Evolutionary conservation across 2,329 filamentous ascomycete genomes (phyloP).

Genomic region (Fusarium kyushuense): DNA sequence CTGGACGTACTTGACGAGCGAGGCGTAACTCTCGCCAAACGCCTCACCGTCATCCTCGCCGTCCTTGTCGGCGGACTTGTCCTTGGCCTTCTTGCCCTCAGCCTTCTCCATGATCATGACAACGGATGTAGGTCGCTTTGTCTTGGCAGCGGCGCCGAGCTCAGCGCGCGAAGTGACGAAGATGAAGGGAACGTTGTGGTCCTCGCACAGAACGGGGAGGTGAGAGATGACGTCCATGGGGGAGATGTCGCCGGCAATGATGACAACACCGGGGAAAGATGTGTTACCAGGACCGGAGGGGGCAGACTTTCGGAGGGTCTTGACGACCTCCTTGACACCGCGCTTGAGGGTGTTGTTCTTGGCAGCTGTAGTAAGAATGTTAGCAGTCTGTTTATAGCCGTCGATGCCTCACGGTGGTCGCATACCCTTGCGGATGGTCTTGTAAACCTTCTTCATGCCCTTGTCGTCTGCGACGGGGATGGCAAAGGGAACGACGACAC

Average conservation of each 20-base stretch:
- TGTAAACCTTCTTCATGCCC: constrained; percentile 72
- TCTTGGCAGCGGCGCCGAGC: constrained; percentile 91
- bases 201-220: constrained; percentile 96
- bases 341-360: constrained; percentile 97
- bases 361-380: constrained; percentile 71
- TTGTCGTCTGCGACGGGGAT: constrained; percentile 85
- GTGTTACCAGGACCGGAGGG: constrained; percentile 73
- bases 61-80: constrained; percentile 59
- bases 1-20: constrained; percentile 73
- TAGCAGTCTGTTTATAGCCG: constrained; percentile 18
- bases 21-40: constrained; percentile 73
- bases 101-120: constrained; percentile 83
- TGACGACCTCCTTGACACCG: constrained; percentile 98
- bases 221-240: constrained; percentile 99
- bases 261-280: constrained; percentile 78
- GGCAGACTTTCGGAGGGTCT: constrained; percentile 93
- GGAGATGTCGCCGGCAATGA: constrained; percentile 97
- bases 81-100: constrained; percentile 59
- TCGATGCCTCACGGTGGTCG: background rate
- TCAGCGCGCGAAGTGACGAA: constrained; percentile 94
- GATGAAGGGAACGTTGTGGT: constrained; percentile 96
- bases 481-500: constrained; percentile 84
- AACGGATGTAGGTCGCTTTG: constrained; percentile 95
- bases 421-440: constrained; percentile 69
- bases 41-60: constrained; percentile 67